Evolutionary conservation across 805 yeast genomes (phyloP), one percentile per base, ranked within the genome.

Genomic region (Vanderwaltozyma verrucispora): DNA sequence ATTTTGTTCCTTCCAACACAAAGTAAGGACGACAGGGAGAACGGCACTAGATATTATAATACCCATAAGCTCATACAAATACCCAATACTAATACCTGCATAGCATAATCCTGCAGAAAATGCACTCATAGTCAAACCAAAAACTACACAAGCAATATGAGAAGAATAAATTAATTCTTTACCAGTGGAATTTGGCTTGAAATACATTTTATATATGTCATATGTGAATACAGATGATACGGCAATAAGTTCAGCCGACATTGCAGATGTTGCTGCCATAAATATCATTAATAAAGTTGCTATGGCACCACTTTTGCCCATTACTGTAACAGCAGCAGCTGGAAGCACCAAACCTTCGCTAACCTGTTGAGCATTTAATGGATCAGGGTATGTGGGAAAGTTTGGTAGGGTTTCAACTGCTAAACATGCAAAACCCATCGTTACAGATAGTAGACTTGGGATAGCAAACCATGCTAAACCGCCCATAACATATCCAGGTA

Each of bases 401-500:
- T 68, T 52, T 19, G 86, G 80, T 24, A 74, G 68, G 35, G 65
- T 59, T 62, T 85, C 89, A 36, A 86, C 66, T 16, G 85, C 80
- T 40, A 83, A 62, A 37, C 84, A 84, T 16, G 88, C 85, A n/a
- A 86, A 64, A 11, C 96, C 95, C 81, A 85, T 71, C 7, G 94
- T 81, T 2, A 89, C 78, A 13, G 94, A 82, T 36, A 77, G 71
- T 40, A 83, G 70, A 67, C 79, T 80, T 33, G 96, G 96, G 46
- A 87, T 79, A 7, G 94, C 88, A 55, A 84, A 80, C 95, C 96
- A 87, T 0, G 89, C 81, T 32, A 87, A 59, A 21, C 95, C 95
- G 41, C 95, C 96, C 41, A 83, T 62, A 19, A 84, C 77, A 59
- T 87, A 87, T 17, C 95, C 96, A 7, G 92, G 89, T 47, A 86